Evolutionary conservation across 169 alveolate species (phyloP), one percentile per base, ranked within the genome.

Genomic region (Plasmodium billcollinsi): DNA sequence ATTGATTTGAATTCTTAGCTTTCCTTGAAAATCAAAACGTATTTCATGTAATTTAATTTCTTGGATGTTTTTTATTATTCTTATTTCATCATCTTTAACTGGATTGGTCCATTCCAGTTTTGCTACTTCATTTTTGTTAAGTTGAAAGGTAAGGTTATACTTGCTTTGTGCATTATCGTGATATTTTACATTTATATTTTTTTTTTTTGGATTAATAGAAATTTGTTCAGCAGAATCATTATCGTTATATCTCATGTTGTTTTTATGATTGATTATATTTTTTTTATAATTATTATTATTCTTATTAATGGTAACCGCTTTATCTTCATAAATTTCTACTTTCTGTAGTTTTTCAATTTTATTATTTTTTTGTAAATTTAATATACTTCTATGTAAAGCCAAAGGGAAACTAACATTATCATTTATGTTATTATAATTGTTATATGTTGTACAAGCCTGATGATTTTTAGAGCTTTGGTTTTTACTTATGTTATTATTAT

Each of bases 101-200:
- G 96, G 96, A 63, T 92, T 93, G 33, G 95, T 94, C 96, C 96
- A 94, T 88, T 92, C 93, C 49, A 91, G 59, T 78, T 94, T 94
- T 0, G 91, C 93, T 24, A 91, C 47, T 90, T 94, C 91, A 59
- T 83, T 83, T 54, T 83, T 70, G 33, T 80, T 78, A 14, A 59
- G 18, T 43, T 50, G 43, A 58, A 66, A 72, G 43, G 47, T 66
- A 59, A 80, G n/a, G 9, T 88, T 21, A 54, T 80, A 76, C 26
- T 70, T 59, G 47, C 26, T 56, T 71, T 33, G 59, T 75, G 56
- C 21, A n/a, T 11, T 21, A 1, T 12, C 9, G 21, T 49, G 11
- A 15, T 70, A 61, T 78, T 80, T 18, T 67, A 3, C 75, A 43
- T 80, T 54, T 18, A 21, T 21, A n/a, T 45, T 5, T 43, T 52